Evolutionary conservation across 2,329 filamentous ascomycete genomes (phyloP).

Genomic region (Fusarium austroafricanum): DNA sequence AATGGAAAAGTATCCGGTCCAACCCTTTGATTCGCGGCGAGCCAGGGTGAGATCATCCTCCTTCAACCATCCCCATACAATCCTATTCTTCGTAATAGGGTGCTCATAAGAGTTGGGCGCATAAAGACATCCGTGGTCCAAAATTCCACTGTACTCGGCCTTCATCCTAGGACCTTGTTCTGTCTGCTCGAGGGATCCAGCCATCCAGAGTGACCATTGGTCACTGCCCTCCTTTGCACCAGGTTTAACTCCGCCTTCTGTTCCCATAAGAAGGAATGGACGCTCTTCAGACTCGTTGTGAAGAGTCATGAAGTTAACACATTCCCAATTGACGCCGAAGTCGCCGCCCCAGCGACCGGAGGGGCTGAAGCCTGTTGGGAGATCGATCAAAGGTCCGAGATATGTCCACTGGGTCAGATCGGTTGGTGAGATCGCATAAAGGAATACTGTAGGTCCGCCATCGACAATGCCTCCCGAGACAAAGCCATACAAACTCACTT

Average conservation of each 20-base stretch:
- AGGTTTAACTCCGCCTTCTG: slow-evolving; percentile 54
- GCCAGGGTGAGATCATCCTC: slow-evolving; percentile 61
- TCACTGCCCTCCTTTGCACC: slow-evolving; percentile 30
- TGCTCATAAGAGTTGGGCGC: slow-evolving; percentile 63
- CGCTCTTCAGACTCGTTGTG: slow-evolving; percentile 44
- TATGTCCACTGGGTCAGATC: slow-evolving; percentile 59
- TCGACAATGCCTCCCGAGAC: slow-evolving; percentile 60
- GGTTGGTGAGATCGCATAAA: slow-evolving; percentile 56
- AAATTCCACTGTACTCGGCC: slow-evolving; percentile 56
- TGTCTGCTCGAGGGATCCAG: slow-evolving; percentile 46
- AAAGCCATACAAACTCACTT: slow-evolving; percentile 56
- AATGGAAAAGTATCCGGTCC: slow-evolving; percentile 61
- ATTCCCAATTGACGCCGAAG: slow-evolving; percentile 64
- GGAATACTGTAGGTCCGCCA: slow-evolving; percentile 57
- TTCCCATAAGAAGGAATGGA: slow-evolving; percentile 59
- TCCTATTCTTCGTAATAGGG: slow-evolving; percentile 52
- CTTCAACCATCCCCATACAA: slow-evolving; percentile 63
- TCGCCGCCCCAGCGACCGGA: slow-evolving; percentile 60
- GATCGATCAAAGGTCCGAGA: slow-evolving; percentile 55
- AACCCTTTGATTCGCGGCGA: slow-evolving; percentile 58
- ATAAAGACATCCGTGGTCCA: slow-evolving; percentile 62
- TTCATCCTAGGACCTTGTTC: slow-evolving; percentile 40
- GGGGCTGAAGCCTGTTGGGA: slow-evolving; percentile 53
- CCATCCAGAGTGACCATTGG: slow-evolving; percentile 56
- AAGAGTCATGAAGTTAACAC: slow-evolving; percentile 59